phyloP scores from a whole-genome alignment of 2,329 filamentous ascomycete genomes.

The Rhynchosporium graminicola region DNA sequence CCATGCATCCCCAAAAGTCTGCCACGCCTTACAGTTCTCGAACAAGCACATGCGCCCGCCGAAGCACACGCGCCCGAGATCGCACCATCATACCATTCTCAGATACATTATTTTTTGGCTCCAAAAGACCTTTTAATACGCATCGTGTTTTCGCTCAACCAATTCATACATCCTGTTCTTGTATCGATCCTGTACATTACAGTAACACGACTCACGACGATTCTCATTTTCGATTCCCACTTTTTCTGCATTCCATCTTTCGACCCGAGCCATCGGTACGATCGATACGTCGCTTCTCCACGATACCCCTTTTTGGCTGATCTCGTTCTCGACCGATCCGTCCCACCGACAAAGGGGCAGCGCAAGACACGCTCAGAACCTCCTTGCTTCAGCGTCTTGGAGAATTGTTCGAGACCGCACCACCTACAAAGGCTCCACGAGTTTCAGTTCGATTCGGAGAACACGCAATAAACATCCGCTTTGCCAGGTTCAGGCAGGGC shows the following conservation, averaged over 20 bases:
- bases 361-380: slow-evolving; percentile 3
- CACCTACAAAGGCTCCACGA: slow-evolving; percentile 10
- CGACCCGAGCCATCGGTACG: slow-evolving; percentile 13
- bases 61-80: not conserved
- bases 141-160: slow-evolving; percentile 5
- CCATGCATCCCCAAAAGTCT: slow-evolving; percentile 18
- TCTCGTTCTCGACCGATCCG: slow-evolving; percentile 7
- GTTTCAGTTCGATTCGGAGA: slow-evolving; percentile 14
- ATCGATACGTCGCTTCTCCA: slow-evolving; percentile 9
- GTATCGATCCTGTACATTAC: slow-evolving; percentile 31
- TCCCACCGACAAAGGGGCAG: not conserved
- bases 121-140: slow-evolving; percentile 13
- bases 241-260: slow-evolving; percentile 28
- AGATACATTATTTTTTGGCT: slow-evolving; percentile 8
- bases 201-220: slow-evolving; percentile 35
- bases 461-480: slow-evolving; percentile 5
- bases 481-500: slow-evolving; percentile 13
- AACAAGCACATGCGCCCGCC: not conserved
- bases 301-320: slow-evolving; percentile 8
- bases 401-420: slow-evolving; percentile 32
- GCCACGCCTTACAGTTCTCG: slow-evolving; percentile 15
- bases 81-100: slow-evolving; percentile 11
- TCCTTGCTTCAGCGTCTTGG: slow-evolving; percentile 23
- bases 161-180: slow-evolving; percentile 5
- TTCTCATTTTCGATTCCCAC: slow-evolving; percentile 31